Evolutionary conservation across 2,329 filamentous ascomycete species (phyloP).

Genomic region (Coniella vitis): DNA sequence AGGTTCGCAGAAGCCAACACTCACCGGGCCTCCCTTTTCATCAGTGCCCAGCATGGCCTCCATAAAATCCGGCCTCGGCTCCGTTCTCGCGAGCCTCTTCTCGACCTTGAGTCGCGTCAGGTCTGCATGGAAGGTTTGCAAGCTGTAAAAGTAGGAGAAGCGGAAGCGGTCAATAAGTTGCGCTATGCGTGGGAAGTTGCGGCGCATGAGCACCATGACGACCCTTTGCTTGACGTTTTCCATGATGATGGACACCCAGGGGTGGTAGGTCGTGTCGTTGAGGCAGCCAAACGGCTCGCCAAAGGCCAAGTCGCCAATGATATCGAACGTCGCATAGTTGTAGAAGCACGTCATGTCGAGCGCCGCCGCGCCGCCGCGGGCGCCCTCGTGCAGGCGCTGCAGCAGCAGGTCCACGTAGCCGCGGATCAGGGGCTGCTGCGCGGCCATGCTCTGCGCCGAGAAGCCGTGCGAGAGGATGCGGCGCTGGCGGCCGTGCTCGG

Average conservation of each 20-base stretch:
- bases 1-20: neutral
- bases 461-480: constrained; percentile 8
- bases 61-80: constrained; percentile 8
- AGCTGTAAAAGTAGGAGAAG: neutral
- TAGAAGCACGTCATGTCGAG: constrained; percentile 23
- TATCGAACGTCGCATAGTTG: constrained; percentile 24
- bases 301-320: constrained; percentile 18
- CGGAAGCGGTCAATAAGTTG: neutral
- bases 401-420: constrained; percentile 15
- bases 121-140: neutral
- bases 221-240: neutral
- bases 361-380: constrained; percentile 12
- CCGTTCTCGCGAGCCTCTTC: constrained; percentile 1
- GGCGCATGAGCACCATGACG: neutral
- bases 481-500: constrained; percentile 5
- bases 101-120: neutral
- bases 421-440: constrained; percentile 9
- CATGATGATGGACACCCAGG: constrained; percentile 5
- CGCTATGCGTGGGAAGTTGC: neutral
- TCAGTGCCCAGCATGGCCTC: constrained; percentile 6
- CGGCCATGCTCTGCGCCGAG: constrained; percentile 7
- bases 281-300: constrained; percentile 10
- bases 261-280: constrained; percentile 4
- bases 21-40: neutral
- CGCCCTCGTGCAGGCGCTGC: constrained; percentile 22